Conservation (phyloP, 768 basidiomycete species). For the Lyophyllum shimeji region DNA sequence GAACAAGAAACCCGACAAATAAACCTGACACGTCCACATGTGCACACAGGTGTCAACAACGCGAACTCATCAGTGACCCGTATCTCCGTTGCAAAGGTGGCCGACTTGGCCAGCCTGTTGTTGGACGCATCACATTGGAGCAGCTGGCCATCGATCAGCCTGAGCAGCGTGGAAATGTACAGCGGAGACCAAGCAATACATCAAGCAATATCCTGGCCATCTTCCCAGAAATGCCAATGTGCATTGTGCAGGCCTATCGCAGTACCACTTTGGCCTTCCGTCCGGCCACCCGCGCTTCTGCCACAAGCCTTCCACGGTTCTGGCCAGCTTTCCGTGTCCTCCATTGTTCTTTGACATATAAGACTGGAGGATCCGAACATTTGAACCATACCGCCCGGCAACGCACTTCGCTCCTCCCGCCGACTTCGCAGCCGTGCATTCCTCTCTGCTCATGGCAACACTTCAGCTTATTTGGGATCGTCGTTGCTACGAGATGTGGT, state of each 20-base stretch:
- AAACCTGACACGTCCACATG: background rate
- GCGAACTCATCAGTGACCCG: background rate
- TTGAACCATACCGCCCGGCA: background rate
- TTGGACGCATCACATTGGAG: no score
- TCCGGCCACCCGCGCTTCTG: background rate
- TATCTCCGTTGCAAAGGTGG: no score
- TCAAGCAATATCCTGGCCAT: background rate
- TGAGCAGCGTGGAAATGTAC: no score
- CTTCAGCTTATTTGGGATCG: slow-evolving; percentile 25
- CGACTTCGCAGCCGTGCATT: background rate
- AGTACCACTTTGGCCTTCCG: background rate
- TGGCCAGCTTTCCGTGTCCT: background rate
- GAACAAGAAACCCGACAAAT: no score
- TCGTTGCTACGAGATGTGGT: slow-evolving; percentile 26
- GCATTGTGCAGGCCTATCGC: background rate
- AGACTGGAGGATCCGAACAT: background rate
- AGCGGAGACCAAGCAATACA: no score
- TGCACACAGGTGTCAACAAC: background rate
- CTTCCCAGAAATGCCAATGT: background rate
- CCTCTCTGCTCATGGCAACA: slow-evolving; percentile 23
- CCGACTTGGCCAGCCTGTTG: no score
- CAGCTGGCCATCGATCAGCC: no score
- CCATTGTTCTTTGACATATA: slow-evolving; percentile 10
- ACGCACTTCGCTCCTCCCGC: background rate
- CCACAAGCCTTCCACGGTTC: background rate